Base-by-base conservation (phyloP, 1,284 basidiomycete species). In the Cystobasidiaceae sp. region DNA sequence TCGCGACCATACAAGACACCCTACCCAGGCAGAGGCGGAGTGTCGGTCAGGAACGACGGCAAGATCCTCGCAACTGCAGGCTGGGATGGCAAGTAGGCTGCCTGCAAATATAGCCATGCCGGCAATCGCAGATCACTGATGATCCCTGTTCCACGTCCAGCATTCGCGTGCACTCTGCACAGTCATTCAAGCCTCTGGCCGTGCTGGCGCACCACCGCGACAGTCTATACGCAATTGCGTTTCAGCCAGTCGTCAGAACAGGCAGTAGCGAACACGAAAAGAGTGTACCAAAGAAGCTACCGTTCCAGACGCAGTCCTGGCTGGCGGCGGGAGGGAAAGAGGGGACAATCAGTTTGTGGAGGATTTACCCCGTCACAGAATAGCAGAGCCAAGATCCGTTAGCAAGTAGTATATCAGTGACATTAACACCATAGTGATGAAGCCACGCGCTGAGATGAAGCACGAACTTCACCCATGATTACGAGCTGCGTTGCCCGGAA, bases 21-120 rank as follows among this genome's bases (percentile, higher is more conserved):
- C 7, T 66, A 57, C 25, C 54, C 67, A 3, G 71, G 70, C 3
- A 65, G 67, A 25, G 57, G 68, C 13, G 48, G 25, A 0, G 25
- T 72, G 7, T 59, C 37, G 1, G 57, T 71, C 0, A 37, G 71
- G 0, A 56, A 62, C 21, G 70, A 72, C 21, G 69, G 67, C 0
- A 62, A 61, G 15, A 44, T 74, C n/a, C 33, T 74, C 7, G 73
- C 69, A 1, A 68, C 67, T 1, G 68, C 69, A 1, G 72, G 72
- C 0, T 74, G 73, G 73, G 71, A 74, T 30, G 71, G 72, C 23
- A 41, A 52, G 72, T 73, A 39, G 43, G 72, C 64, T 33, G 45
- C 13, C 9, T 9, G n/a, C 28, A 17, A n/a, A 27, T 13, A 1
- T 17, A 1, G 54, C 52, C 7, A 52, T 32, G 37, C 50, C 5